Evolutionary conservation across 805 yeast species (phyloP).

Genomic region (Nematodospora valgi): DNA sequence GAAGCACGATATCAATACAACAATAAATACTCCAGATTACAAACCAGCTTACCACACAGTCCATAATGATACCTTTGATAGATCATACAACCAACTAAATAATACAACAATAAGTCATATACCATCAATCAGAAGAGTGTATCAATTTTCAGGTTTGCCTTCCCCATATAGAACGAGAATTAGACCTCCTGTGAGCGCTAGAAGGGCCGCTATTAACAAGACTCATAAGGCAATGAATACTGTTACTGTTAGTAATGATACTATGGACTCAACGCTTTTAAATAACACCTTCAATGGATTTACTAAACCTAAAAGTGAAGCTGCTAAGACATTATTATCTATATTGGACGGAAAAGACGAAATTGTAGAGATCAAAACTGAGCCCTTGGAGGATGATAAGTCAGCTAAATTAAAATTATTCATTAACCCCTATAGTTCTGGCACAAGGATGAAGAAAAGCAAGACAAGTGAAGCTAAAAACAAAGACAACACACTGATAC

Average conservation of each 20-base stretch:
- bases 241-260: slow-evolving; percentile 1
- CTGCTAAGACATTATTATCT: slow-evolving; percentile 37
- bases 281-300: slow-evolving; percentile 5
- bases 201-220: slow-evolving; percentile 1
- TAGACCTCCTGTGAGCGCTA: slow-evolving; percentile 25
- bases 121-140: slow-evolving; percentile 39
- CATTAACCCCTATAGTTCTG: slow-evolving; percentile 7
- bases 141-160: slow-evolving; percentile 44
- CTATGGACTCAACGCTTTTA: slow-evolving; percentile 1
- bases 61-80: slow-evolving; percentile 16
- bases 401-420: slow-evolving; percentile 5
- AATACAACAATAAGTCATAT: slow-evolving; percentile 12
- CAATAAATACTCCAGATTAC: slow-evolving; percentile 33
- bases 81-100: slow-evolving; percentile 8
- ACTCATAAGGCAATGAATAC: slow-evolving; percentile 2
- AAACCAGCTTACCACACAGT: slow-evolving; percentile 35
- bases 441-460: slow-evolving; percentile 5
- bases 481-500: not conserved
- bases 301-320: slow-evolving; percentile 23
- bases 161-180: slow-evolving; percentile 42
- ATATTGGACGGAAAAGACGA: slow-evolving; percentile 36
- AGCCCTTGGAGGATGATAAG: not conserved
- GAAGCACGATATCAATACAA: slow-evolving; percentile 12
- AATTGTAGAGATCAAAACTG: not conserved
- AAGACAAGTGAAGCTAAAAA: not conserved